Percentiles rank a stretch among this genome's conserved stretches.
Conservation (phyloP, 2,329 filamentous ascomycete genomes). For the Karstenula rhodostoma region DNA sequence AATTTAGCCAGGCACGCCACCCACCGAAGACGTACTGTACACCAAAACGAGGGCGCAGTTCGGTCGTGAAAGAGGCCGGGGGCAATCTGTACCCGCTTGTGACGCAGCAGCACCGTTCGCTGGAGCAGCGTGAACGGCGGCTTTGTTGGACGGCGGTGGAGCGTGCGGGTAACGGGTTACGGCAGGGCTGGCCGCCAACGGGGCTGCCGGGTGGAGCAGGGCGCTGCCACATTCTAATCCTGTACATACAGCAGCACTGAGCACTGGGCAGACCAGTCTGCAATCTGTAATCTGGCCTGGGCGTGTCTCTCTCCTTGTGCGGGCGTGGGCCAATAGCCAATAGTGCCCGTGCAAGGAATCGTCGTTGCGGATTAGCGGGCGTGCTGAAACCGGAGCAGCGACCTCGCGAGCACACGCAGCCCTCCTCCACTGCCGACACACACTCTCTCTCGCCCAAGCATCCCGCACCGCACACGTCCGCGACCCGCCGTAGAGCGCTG, state of each 20-base stretch:
- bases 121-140: not conserved
- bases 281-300: constrained; percentile 31
- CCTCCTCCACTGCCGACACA: not conserved
- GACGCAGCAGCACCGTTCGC: not conserved
- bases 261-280: no score
- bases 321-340: constrained; percentile 1
- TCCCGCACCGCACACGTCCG: not conserved
- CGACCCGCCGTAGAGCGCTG: not conserved
- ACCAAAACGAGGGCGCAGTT: not conserved
- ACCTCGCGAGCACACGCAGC: not conserved
- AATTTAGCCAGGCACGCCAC: constrained; percentile 11
- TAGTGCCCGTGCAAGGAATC: not conserved
- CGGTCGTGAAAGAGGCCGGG: not conserved
- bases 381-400: not conserved
- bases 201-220: constrained; percentile 25
- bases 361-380: constrained; percentile 6
- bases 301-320: constrained; percentile 10
- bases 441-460: not conserved
- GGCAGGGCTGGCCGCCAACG: not conserved
- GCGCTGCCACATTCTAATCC: no score
- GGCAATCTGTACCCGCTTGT: not conserved
- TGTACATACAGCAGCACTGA: no score
- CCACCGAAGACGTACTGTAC: not conserved
- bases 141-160: not conserved
- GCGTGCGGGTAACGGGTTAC: not conserved